Percentiles rank a stretch among this genome's conserved stretches.
These are phyloP conservation scores for Guillardia theta DNA, from an alignment of 78 protist genomes.

Conservation along the genomic window DNA sequence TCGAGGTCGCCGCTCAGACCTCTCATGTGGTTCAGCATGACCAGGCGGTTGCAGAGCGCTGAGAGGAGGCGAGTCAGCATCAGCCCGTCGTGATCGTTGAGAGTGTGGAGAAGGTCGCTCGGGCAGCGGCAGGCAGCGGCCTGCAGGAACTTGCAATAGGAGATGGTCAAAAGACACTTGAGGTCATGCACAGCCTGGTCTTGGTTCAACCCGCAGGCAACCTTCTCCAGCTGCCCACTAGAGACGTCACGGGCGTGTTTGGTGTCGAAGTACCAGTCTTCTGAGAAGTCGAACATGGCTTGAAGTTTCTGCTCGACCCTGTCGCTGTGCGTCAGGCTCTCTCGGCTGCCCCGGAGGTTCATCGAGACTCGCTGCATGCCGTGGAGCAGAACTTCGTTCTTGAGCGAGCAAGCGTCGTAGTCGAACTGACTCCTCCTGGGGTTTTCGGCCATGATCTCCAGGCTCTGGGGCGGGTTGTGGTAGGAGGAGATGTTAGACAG, in stretches of 20 bases:
- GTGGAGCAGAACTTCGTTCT: not conserved
- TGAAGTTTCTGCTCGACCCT: not conserved
- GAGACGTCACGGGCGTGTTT: not conserved
- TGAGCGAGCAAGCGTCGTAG: not conserved
- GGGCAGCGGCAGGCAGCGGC: not conserved
- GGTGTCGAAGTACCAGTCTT: not conserved
- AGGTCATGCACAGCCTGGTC: not conserved
- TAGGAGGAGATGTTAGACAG: too few species aligned
- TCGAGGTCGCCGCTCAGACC: not conserved
- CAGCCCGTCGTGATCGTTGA: not conserved
- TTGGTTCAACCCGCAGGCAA: not conserved
- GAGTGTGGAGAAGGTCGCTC: not conserved
- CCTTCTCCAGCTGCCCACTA: not conserved
- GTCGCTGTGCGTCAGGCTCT: not conserved
- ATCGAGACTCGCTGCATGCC: not conserved
- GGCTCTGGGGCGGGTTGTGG: too few species aligned
- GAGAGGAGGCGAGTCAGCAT: not conserved
- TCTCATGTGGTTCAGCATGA: not conserved
- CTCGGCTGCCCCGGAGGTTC: not conserved
- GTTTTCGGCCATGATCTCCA: not conserved
- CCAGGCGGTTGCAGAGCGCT: not conserved
- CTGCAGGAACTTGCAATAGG: not conserved
- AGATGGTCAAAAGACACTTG: not conserved
- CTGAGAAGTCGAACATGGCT: not conserved
- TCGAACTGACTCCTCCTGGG: not conserved